phyloP scores from a whole-genome alignment of 148 eudicot species.

The Silene latifolia region DNA sequence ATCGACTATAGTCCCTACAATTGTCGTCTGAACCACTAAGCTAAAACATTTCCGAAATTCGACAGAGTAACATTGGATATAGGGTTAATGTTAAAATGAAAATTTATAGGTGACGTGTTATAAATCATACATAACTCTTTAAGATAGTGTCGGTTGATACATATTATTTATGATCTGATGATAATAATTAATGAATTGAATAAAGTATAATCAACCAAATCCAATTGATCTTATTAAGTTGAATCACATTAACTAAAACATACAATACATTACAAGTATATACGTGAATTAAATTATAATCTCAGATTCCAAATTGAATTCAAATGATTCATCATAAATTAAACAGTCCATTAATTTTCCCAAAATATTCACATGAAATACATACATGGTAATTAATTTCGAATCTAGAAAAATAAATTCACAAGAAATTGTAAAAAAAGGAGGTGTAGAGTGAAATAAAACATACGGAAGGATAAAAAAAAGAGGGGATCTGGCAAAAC shows the following conservation, averaged over 20 bases:
- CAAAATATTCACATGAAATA: no score
- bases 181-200: background rate
- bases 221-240: conserved; percentile 5
- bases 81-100: no score
- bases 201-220: background rate
- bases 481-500: conserved; percentile 11
- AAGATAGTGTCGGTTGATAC: background rate
- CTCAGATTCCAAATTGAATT: no score
- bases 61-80: background rate
- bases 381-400: background rate
- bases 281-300: no score
- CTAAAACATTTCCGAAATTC: background rate
- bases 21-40: background rate
- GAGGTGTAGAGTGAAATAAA: background rate
- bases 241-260: conserved; percentile 8
- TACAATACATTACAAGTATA: background rate
- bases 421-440: background rate
- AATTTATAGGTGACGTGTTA: background rate
- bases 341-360: background rate
- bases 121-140: no score
- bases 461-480: background rate
- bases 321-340: no score
- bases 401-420: background rate
- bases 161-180: background rate
- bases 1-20: background rate